Base-by-base conservation (phyloP, 441 rosid genomes). In the Populus hybrid region DNA sequence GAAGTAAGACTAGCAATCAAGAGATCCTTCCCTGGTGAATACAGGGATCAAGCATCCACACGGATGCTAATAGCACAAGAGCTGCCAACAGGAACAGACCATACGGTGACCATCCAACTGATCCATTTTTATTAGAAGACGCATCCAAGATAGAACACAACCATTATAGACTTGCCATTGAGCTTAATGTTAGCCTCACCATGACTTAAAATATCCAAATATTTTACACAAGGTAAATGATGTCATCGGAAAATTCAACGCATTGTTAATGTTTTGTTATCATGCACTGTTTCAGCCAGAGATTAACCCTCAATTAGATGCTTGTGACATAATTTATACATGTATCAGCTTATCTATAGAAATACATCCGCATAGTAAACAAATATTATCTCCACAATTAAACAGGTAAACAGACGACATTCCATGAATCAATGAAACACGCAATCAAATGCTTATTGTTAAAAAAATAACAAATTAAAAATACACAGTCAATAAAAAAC, bases 201-300 rank as follows among this genome's bases (percentile, higher is more conserved):
- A 68, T 69, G 42, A 26, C 68, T 64, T 71, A 82, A 70, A 69
- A 78, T 75, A 78, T 78, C 69, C 64, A 72, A 3, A 64, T 26
- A 20, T 75, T 74, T 63, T 67, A 76, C 35, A 78, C 80, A 75
- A 79, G 26, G 53, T 71, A 81, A 79, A 68, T 42, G 78, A 79
- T 12, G 82, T 64, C 64, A 33, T 56, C 61, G 65, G 63, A 23
- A 42, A 9, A 31, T 45, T 45, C 56, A 45, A 26, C 42, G 14
- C 35, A 69, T 71, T 24, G 78, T 53, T 12, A 26, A 63, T 61
- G 33, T 68, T 80, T 45, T 69, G 79, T 45, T 45, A 64, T 45
- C 79, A 76, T 77, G 76, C 81, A 77, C 69, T 81, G 75, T 72
- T 84, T 68, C 50, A 84, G 88, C 87, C 87, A 90, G 86, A 83